Evolutionary conservation across 176 grass and related monocot genomes (phyloP).

Genomic region (Oropetium thomaeum): DNA sequence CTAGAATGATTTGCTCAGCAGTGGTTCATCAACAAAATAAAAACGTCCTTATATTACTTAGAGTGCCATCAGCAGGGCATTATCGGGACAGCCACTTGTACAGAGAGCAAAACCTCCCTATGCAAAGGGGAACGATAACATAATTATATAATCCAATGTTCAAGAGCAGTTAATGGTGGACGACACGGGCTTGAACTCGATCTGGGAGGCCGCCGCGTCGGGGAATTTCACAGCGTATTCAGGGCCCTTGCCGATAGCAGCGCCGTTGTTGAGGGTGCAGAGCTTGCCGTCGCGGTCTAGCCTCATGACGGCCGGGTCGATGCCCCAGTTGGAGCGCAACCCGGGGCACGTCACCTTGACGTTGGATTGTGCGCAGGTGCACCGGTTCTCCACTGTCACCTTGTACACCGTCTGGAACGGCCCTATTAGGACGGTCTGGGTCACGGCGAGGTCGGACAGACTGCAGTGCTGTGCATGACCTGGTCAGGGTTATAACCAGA

Average conservation of each 20-base stretch:
- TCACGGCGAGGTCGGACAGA: background rate
- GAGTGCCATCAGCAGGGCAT: too few relatives aligned
- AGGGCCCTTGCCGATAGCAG: background rate
- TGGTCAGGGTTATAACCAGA: background rate
- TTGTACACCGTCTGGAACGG: background rate
- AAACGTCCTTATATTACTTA: too few relatives aligned
- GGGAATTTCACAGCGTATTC: background rate
- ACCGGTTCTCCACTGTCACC: constrained; percentile 28
- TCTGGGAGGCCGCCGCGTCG: background rate
- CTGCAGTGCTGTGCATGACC: background rate
- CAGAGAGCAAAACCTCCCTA: too few relatives aligned
- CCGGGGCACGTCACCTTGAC: constrained; percentile 24
- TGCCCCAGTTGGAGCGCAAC: background rate
- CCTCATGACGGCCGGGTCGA: background rate
- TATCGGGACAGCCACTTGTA: too few relatives aligned
- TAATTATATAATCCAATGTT: background rate
- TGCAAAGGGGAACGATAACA: too few relatives aligned
- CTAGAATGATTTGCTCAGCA: too few relatives aligned
- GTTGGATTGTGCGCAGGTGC: constrained; percentile 21
- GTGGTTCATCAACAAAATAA: too few relatives aligned
- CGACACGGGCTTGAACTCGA: constrained; percentile 9
- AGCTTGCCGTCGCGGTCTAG: background rate
- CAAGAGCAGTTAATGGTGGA: background rate
- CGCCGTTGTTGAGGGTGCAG: background rate
- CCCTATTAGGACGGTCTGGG: background rate